Evolutionary conservation across 2,329 filamentous ascomycete genomes (phyloP).

Genomic region (Hymenotorrendiella dingleyae): DNA sequence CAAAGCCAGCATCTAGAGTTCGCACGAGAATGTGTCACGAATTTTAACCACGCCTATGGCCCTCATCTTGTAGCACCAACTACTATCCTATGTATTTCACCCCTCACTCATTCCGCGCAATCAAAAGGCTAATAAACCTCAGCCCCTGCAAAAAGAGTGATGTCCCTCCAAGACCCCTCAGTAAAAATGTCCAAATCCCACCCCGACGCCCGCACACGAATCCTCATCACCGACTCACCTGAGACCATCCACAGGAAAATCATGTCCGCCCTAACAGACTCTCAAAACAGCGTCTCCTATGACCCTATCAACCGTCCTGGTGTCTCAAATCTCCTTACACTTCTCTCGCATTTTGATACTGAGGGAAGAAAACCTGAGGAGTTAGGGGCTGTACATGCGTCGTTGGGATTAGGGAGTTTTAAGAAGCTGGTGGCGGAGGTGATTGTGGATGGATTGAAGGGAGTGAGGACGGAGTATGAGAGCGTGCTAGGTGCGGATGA

Average conservation of each 20-base stretch:
- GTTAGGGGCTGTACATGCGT: constrained; percentile 36
- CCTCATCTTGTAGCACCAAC: constrained; percentile 59
- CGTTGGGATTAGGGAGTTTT: constrained; percentile 48
- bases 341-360: constrained; percentile 64
- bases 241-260: constrained; percentile 64
- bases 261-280: constrained; percentile 71
- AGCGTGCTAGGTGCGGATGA: constrained; percentile 43
- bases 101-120: not conserved
- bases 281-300: constrained; percentile 59
- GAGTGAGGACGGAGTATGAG: constrained; percentile 51
- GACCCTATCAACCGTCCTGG: constrained; percentile 66
- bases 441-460: constrained; percentile 46
- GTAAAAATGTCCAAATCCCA: constrained; percentile 96
- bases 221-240: constrained; percentile 70
- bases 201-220: constrained; percentile 63
- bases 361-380: constrained; percentile 35
- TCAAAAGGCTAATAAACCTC: constrained; percentile 3
- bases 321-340: constrained; percentile 78
- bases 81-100: constrained; percentile 60
- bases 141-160: constrained; percentile 69
- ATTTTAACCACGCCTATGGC: constrained; percentile 75
- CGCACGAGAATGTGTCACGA: constrained; percentile 74
- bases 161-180: constrained; percentile 74
- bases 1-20: constrained; percentile 94
- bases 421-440: constrained; percentile 59